Evolutionary conservation across 148 eudicot species (phyloP).

Genomic region (Rhododendron mucronatum): DNA sequence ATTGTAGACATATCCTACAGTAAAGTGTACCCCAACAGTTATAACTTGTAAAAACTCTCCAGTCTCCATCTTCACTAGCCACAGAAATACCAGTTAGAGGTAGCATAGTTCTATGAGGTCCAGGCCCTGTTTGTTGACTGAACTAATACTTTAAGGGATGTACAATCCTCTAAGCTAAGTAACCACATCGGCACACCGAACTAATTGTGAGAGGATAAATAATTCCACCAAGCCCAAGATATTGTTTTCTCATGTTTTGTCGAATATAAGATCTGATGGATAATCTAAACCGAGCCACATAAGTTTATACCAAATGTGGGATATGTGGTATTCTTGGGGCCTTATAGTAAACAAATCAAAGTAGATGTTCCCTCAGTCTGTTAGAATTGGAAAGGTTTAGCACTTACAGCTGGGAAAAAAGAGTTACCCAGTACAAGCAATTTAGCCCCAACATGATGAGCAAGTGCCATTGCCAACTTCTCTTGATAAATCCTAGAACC

Average conservation of each 20-base stretch:
- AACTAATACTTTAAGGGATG: neutral
- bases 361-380: neutral
- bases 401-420: neutral
- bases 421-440: neutral
- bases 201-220: neutral
- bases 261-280: neutral
- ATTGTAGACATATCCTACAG: neutral
- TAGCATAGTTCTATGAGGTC: neutral
- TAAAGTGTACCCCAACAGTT: neutral
- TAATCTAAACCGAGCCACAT: neutral
- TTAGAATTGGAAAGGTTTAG: neutral
- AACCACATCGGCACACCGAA: neutral
- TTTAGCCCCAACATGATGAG: slow-evolving; percentile 7
- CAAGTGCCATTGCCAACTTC: slow-evolving; percentile 6
- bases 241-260: neutral
- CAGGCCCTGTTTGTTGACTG: neutral
- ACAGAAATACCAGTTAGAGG: neutral
- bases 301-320: neutral
- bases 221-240: neutral
- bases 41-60: neutral
- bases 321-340: neutral
- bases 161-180: neutral
- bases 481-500: slow-evolving; percentile 4
- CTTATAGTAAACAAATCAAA: neutral
- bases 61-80: neutral